Evolutionary conservation across 352 stramenopile genomes (phyloP).

Genomic region (Globisporangium paddicum): DNA sequence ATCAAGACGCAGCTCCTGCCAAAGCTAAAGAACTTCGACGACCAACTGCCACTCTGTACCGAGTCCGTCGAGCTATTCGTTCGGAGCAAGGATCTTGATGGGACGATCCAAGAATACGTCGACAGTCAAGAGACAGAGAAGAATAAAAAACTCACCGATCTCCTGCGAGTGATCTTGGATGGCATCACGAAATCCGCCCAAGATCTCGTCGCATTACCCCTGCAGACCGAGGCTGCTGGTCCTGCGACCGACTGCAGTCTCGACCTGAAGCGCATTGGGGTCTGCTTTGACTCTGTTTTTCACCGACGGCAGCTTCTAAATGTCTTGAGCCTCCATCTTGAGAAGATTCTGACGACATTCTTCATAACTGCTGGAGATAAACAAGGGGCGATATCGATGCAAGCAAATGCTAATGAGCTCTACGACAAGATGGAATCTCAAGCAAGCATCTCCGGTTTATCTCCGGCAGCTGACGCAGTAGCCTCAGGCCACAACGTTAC

Average conservation of each 20-base stretch:
- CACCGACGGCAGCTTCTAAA: not conserved
- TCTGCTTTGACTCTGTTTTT: constrained; percentile 2
- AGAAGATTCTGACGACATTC: constrained; percentile 6
- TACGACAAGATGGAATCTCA: constrained; percentile 8
- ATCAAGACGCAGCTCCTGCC: constrained; percentile 19
- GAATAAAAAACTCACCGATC: constrained; percentile 1
- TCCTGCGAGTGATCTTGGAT: not conserved
- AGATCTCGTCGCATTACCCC: not conserved
- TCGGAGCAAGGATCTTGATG: not conserved
- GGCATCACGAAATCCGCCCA: not conserved
- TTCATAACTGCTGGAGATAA: not conserved
- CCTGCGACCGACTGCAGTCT: not conserved
- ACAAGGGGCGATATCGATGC: not conserved
- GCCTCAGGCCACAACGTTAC: not conserved
- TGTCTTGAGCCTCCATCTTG: not conserved
- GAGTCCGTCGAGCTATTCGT: constrained; percentile 1
- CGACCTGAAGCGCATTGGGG: not conserved
- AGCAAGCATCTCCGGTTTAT: not conserved
- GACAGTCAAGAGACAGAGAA: constrained; percentile 19
- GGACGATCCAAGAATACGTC: constrained; percentile 15
- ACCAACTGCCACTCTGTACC: not conserved
- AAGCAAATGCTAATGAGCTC: constrained; percentile 5
- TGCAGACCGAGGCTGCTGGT: not conserved
- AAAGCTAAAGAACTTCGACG: constrained; percentile 5
- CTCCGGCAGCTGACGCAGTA: not conserved